These are phyloP conservation scores for Backusella morwellensis DNA, from an alignment of 192 early-diverging fungal genomes.

Conservation along the genomic window DNA sequence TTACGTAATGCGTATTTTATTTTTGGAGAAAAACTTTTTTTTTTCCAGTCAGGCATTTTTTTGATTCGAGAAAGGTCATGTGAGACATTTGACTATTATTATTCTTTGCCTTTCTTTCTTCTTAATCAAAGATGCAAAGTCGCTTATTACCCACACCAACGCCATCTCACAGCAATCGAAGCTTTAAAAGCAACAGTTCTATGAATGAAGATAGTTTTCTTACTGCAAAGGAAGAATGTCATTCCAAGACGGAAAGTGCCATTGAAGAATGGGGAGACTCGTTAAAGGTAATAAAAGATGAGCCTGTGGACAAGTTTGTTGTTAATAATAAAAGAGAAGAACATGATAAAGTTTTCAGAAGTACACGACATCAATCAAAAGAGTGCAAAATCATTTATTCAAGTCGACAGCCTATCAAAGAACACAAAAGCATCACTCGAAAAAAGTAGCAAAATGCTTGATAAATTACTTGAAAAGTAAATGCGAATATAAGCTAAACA, in stretches of 20 bases:
- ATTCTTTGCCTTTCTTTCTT: too few relatives aligned
- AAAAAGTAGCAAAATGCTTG: slow-evolving; percentile 1
- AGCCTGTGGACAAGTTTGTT: too few relatives aligned
- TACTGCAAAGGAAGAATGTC: slow-evolving; percentile 5
- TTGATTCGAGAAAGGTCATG: too few relatives aligned
- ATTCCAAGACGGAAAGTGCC: not conserved
- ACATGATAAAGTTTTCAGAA: not conserved
- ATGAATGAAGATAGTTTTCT: slow-evolving; percentile 3
- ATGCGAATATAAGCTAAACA: not conserved
- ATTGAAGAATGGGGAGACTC: slow-evolving; percentile 1
- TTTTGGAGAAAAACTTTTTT: too few relatives aligned
- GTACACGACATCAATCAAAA: not conserved
- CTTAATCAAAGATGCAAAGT: not conserved
- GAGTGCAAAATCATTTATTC: slow-evolving; percentile 6
- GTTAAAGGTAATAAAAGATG: not conserved
- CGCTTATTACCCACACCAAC: not conserved
- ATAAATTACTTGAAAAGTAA: slow-evolving; percentile 3
- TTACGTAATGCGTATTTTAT: too few relatives aligned
- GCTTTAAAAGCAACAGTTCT: not conserved
- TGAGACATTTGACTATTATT: too few relatives aligned
- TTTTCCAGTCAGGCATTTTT: too few relatives aligned
- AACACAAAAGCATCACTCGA: not conserved
- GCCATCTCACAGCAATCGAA: not conserved
- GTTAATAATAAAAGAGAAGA: not conserved
- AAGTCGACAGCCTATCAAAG: not conserved